Evolutionary conservation across 768 basidiomycete genomes (phyloP), one percentile per base, ranked within the genome.

Genomic region (Hemileccinum impolitum): DNA sequence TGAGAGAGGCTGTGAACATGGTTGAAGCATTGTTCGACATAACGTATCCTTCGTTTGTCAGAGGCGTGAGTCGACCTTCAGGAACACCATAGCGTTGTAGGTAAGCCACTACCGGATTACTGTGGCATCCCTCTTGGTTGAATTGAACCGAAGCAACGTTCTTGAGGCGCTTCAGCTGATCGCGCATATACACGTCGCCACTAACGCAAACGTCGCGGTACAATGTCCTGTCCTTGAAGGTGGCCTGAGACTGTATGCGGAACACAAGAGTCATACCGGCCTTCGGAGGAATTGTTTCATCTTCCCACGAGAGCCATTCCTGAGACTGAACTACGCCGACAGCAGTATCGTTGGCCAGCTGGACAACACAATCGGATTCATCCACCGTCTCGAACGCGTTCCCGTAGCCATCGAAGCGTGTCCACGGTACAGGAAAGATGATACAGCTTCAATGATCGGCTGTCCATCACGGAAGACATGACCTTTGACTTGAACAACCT

Each of bases 231-330:
- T 94, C 89, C 72, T 91, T 91, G 84, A 92, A 98, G 15, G 85
- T 81, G 32, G 92, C 84, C 58, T 87, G 83, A 3, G 93, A 92
- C 59, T 84, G 82, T 54, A 88, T 76, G 54, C 89, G 88, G 90
- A 98, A 96, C 55, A 93, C 82, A 43, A 99, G 83, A 1, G 81
- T 79, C 31, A 86, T 86, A 19, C 94, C 94, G 7, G 87, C 79
- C 37, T 80, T 72, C 42, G 95, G 82, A 21, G 92, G 87, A 48
- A 78, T 78, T 6, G 81, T 73, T 38, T 90, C 83, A 60, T 95
- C 86, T 44, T 88, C 85, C 95, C 94, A 98, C 43, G 86, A 84
- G 70, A 98, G 94, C 96, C 96, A 99, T 64, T 95, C 90, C 74
- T 99, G 98, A 39, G 90, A 91, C 64, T 88, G 83, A 6, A 99